A percentile compares a stretch with the other conserved stretches of the same genome.
Evolutionary conservation across 768 basidiomycete genomes (phyloP).

Genomic region (Phaeotremella fagi): DNA sequence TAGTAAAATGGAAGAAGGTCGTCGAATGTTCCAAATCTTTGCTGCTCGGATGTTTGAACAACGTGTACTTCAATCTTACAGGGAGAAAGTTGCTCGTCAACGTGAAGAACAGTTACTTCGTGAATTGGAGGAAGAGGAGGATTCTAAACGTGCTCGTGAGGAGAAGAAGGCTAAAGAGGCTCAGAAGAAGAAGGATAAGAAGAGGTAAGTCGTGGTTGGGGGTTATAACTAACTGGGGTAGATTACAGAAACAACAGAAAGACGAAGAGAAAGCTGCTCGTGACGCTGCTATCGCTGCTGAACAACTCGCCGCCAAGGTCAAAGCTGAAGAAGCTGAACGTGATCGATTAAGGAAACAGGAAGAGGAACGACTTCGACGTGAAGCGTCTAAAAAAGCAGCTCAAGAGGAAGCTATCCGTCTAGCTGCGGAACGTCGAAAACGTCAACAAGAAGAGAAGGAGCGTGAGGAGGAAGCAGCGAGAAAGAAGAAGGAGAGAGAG

Average conservation of each 20-base stretch:
- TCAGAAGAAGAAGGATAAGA: constrained; percentile 99
- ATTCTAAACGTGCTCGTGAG: constrained; percentile 75
- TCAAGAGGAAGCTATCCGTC: constrained; percentile 57
- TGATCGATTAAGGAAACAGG: constrained; percentile 70
- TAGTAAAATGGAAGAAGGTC: constrained; percentile 98
- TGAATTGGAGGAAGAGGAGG: constrained; percentile 94
- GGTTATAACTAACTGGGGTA: constrained; percentile 45
- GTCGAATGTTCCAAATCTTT: constrained; percentile 99
- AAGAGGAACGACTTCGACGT: constrained; percentile 77
- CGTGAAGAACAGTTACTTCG: constrained; percentile 86
- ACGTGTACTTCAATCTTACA: constrained; percentile 90
- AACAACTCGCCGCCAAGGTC: constrained; percentile 71
- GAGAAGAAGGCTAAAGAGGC: constrained; percentile 87
- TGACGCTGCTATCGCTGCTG: constrained; percentile 80
- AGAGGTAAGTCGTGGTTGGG: constrained; percentile 58
- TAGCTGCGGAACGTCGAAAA: constrained; percentile 75
- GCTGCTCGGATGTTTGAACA: constrained; percentile 99
- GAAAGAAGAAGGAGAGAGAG: constrained; percentile 49
- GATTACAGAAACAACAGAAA: constrained; percentile 85
- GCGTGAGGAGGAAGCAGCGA: constrained; percentile 67
- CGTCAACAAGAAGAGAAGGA: constrained; percentile 49
- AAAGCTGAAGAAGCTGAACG: constrained; percentile 74
- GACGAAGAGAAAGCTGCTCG: constrained; percentile 81
- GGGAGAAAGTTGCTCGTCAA: constrained; percentile 94
- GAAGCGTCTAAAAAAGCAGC: constrained; percentile 58